A percentile compares a stretch with the other conserved stretches of the same genome.
Conservation (phyloP, 1,284 basidiomycete genomes). For the Marasmius sp. region DNA sequence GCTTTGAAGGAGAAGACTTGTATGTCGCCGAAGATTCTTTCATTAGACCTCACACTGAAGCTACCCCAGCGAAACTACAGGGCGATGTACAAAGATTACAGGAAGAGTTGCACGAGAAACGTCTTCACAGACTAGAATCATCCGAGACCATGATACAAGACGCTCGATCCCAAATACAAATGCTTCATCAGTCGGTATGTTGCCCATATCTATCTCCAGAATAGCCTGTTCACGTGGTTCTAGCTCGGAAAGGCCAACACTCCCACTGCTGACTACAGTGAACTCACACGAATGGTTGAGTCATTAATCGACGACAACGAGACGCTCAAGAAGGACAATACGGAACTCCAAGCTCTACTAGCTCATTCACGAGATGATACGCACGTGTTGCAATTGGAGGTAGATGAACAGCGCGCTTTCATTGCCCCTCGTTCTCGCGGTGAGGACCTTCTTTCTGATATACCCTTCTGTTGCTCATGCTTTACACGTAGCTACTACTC, state of each 20-base stretch:
- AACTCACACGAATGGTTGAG: constrained; percentile 72
- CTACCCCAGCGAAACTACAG: constrained; percentile 66
- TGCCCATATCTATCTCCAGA: constrained; percentile 16
- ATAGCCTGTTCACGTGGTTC: constrained; percentile 14
- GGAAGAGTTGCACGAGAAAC: constrained; percentile 65
- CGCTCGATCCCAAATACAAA: constrained; percentile 66
- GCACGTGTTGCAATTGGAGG: constrained; percentile 66
- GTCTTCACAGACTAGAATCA: constrained; percentile 65
- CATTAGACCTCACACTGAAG: constrained; percentile 2
- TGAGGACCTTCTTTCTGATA: constrained; percentile 20
- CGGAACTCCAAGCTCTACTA: constrained; percentile 74
- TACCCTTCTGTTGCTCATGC: constrained; percentile 1
- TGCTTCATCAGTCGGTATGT: constrained; percentile 56
- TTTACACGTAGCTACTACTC: constrained; percentile 29
- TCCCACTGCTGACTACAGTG: constrained; percentile 47
- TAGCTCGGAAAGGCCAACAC: constrained; percentile 36
- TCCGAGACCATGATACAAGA: constrained; percentile 75
- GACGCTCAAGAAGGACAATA: constrained; percentile 75
- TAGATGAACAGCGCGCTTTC: constrained; percentile 65
- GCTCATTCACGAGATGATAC: constrained; percentile 78
- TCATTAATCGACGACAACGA: constrained; percentile 84
- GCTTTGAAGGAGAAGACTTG: constrained; percentile 64
- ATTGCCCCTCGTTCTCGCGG: constrained; percentile 39
- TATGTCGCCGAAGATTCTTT: constrained; percentile 31
- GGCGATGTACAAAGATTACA: constrained; percentile 64